A percentile compares a stretch with the other conserved stretches of the same genome.
Evolutionary conservation across 805 yeast species (phyloP).

Genomic region (Pichia cabralensis): DNA sequence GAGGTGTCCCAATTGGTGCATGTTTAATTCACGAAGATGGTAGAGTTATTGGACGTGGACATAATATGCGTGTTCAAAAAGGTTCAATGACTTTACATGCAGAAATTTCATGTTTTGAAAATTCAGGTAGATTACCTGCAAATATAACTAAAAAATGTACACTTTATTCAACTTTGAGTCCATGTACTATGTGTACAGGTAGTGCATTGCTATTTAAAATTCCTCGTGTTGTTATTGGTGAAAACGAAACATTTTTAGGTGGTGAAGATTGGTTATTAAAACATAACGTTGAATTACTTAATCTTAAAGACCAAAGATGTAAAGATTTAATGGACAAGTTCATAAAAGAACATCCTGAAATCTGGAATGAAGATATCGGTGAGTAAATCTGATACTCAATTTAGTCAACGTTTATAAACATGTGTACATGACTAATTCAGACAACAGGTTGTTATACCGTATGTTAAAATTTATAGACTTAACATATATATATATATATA

Average conservation of each 20-base stretch:
- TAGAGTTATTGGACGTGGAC: constrained; percentile 76
- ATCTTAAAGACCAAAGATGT: constrained; percentile 50
- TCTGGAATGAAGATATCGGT: constrained; percentile 80
- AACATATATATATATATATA: too few relatives aligned
- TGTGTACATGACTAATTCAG: neutral
- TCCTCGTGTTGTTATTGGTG: constrained; percentile 82
- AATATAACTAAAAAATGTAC: constrained; percentile 74
- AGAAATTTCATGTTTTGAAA: constrained; percentile 80
- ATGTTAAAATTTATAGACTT: too few relatives aligned
- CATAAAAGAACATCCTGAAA: constrained; percentile 66
- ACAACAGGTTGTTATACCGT: too few relatives aligned
- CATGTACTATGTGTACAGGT: constrained; percentile 94
- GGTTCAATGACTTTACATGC: constrained; percentile 82
- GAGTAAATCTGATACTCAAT: too few relatives aligned
- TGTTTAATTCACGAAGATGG: constrained; percentile 69
- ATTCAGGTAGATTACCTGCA: constrained; percentile 84
- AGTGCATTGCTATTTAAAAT: constrained; percentile 85
- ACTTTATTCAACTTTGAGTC: constrained; percentile 84
- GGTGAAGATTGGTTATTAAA: constrained; percentile 65
- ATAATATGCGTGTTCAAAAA: constrained; percentile 82
- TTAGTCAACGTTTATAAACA: neutral
- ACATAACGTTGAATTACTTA: constrained; percentile 66
- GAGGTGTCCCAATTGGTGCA: constrained; percentile 69
- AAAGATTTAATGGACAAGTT: constrained; percentile 67
- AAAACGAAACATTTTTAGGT: constrained; percentile 72